These are phyloP conservation scores for Hysterium pulicare DNA, from an alignment of 2,329 filamentous ascomycete species.

Conservation along the genomic window DNA sequence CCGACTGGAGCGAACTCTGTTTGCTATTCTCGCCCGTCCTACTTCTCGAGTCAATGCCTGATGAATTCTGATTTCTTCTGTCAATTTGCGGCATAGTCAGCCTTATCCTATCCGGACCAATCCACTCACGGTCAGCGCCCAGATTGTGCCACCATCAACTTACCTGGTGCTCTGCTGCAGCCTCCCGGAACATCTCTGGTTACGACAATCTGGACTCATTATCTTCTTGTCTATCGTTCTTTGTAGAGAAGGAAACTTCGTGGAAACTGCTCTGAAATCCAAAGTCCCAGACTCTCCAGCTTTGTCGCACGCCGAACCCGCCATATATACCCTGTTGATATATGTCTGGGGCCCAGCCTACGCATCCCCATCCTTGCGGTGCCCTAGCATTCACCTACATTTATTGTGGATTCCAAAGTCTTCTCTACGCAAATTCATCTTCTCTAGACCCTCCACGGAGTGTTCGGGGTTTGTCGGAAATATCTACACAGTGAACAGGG, in stretches of 20 bases:
- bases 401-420: background rate
- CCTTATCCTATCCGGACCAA: background rate
- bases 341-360: conserved; percentile 2
- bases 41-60: no score
- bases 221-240: background rate
- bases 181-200: conserved; percentile 1
- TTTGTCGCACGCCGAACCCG: conserved; percentile 8
- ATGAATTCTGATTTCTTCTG: background rate
- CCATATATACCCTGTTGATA: conserved; percentile 10
- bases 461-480: no score
- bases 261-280: background rate
- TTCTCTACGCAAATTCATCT: background rate
- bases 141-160: background rate
- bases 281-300: conserved; percentile 11
- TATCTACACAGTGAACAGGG: no score
- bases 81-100: background rate
- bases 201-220: background rate
- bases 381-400: background rate
- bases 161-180: conserved; percentile 1
- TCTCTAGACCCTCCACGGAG: no score
- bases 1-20: no score
- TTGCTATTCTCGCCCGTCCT: no score
- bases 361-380: background rate
- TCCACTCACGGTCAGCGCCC: background rate
- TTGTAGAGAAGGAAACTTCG: conserved; percentile 1